Conservation (phyloP, 2,329 filamentous ascomycete genomes). For the Microdochium paspali region DNA sequence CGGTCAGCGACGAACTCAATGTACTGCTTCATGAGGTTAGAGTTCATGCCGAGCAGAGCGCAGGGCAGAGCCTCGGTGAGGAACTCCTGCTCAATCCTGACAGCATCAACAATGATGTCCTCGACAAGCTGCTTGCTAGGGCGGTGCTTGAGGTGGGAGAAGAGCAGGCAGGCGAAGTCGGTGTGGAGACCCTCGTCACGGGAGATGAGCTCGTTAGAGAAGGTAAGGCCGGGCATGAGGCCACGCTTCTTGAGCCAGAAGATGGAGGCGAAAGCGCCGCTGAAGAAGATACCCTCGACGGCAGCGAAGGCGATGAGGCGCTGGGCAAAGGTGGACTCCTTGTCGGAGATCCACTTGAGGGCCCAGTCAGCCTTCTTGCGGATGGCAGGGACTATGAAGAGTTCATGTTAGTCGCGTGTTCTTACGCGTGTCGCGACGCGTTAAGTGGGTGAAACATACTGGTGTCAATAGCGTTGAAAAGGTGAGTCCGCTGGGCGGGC, state of each 20-base stretch:
- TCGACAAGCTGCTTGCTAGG: slow-evolving; percentile 73
- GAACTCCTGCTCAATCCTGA: slow-evolving; percentile 95
- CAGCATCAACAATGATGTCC: slow-evolving; percentile 89
- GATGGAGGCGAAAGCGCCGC: slow-evolving; percentile 94
- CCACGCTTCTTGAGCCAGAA: slow-evolving; percentile 99
- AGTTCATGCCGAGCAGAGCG: slow-evolving; percentile 94
- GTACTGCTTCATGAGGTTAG: slow-evolving; percentile 97
- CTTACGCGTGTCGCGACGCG: neutral
- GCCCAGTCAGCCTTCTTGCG: slow-evolving; percentile 99
- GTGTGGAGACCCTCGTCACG: slow-evolving; percentile 99
- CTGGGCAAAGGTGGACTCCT: slow-evolving; percentile 88
- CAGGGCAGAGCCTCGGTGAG: slow-evolving; percentile 89
- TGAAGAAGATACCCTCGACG: slow-evolving; percentile 99
- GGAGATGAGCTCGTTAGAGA: slow-evolving; percentile 99
- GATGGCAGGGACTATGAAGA: slow-evolving; percentile 72
- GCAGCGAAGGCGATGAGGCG: slow-evolving; percentile 95
- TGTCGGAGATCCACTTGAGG: slow-evolving; percentile 86
- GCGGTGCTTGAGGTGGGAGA: slow-evolving; percentile 93
- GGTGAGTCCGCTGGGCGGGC: slow-evolving; percentile 81
- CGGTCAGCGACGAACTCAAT: slow-evolving; percentile 99
- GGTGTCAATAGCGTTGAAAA: slow-evolving; percentile 98
- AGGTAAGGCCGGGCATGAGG: slow-evolving; percentile 95
- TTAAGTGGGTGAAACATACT: slow-evolving; percentile 46
- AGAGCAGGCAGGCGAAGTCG: slow-evolving; percentile 94
- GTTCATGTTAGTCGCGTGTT: slow-evolving; percentile 8